Conservation (phyloP, 2,329 filamentous ascomycete genomes). For the Scopulariopsis brevicaulis region DNA sequence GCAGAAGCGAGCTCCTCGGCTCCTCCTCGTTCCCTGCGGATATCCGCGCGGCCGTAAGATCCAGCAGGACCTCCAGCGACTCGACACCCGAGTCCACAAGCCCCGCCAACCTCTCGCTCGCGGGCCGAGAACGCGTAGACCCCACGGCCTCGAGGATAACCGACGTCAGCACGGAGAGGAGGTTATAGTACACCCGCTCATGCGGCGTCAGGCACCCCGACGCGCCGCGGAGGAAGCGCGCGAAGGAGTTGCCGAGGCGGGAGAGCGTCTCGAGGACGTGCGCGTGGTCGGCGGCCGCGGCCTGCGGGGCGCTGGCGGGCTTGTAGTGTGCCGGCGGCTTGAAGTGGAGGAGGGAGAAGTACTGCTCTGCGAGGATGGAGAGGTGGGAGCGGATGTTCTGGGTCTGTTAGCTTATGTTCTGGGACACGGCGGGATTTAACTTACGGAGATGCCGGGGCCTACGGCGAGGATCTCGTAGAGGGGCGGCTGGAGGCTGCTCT, state of each 20-base stretch:
- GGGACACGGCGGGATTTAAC: constrained; percentile 9
- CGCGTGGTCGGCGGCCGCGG: constrained; percentile 26
- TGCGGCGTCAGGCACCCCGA: constrained; percentile 22
- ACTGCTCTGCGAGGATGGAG: constrained; percentile 35
- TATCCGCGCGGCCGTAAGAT: constrained; percentile 1
- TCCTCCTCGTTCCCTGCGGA: constrained; percentile 1
- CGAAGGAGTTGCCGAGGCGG: constrained; percentile 29
- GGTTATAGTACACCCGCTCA: constrained; percentile 31
- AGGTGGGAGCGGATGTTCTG: constrained; percentile 39
- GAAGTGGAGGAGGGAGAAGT: constrained; percentile 35
- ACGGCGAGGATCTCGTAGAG: constrained; percentile 33
- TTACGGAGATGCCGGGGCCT: constrained; percentile 39
- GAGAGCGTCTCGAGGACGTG: constrained; percentile 30
- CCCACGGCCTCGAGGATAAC: constrained; percentile 1
- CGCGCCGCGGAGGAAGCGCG: constrained; percentile 21
- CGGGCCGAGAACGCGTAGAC: not conserved
- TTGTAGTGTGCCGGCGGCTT: constrained; percentile 40
- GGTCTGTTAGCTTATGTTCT: not conserved
- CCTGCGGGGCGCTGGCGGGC: constrained; percentile 23
- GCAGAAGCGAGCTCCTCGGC: constrained; percentile 1
- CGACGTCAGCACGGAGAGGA: constrained; percentile 25
- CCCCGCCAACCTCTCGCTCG: not conserved
- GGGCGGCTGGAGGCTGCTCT: constrained; percentile 21
- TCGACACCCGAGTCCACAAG: constrained; percentile 4
- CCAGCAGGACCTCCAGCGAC: constrained; percentile 4